Base-by-base conservation (phyloP, 257 asterid species). In the Nicotiana knightiana region DNA sequence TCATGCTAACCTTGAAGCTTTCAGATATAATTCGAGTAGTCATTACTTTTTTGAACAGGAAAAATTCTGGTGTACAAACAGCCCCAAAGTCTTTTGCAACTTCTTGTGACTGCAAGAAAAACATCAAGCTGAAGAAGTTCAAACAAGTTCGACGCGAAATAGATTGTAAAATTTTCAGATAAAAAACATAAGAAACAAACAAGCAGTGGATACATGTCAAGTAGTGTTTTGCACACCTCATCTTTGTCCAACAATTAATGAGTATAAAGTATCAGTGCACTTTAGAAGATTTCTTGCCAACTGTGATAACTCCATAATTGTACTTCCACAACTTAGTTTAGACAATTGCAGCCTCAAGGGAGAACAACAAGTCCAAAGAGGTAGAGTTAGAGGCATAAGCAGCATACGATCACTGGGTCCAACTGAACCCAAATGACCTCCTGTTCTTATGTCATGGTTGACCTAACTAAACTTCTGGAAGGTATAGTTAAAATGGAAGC, bases 41-140 rank as follows among this genome's bases (percentile, higher is more conserved):
- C 4, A 12, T 70, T 86, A 95, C 99, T 97, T 93, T 95, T 85
- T 88, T 93, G 86, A 89, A 95, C 81, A 93, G 89, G 92, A 95
- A 92, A 87, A 95, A 95, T 83, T 95, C 99, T 1, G 98, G 99
- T 4, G 99, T 92, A 87, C 98, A 95, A 66, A 95, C 98, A 83
- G 97, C 99, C 82, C 95, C 96, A 87, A 93, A 95, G 80, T 85
- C 93, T 92, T 91, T 91, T 48, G 99, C 99, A 66, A 90, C 97
- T 39, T 91, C 93, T 90, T 95, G 98, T 16, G 93, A 89, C 97
- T 95, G 89, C 81, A 86, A 64, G 81, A 66, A 75, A 87, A 17
- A 66, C 5, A 77, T 61, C 67, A 48, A 75, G 75, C 66, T 73
- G 61, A 67, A 65, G 82, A 80, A 78, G 68, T 64, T 79, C 77